Base-by-base conservation (phyloP, 1,284 basidiomycete genomes). In the Malassezia vespertilionis region DNA sequence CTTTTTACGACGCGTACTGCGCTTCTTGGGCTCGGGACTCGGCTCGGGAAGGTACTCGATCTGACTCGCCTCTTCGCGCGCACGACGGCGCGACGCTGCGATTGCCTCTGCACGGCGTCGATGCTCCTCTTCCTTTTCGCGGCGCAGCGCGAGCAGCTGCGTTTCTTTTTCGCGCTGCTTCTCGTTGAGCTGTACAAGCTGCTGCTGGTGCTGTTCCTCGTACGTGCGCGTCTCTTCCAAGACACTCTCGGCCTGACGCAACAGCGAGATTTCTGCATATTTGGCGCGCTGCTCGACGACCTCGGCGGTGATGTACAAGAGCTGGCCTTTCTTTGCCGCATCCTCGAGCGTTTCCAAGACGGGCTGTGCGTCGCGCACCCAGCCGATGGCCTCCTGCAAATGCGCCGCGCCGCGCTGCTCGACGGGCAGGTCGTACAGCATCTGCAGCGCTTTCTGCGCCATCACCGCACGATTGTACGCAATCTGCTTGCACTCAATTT, bases 391-490 rank as follows among this genome's bases (percentile, higher is more conserved):
- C 9, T 56, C 46, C 11, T 51, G 33, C 15, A 69, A 50, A 38
- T 60, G 57, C 33, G 42, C 35, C 5, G 55, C 40, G 12, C 44
- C 44, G 36, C 58, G 56, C 44, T 57, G 56, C 36, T 60, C 60
- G 40, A 54, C 45, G 21, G 52, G 57, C 33, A 58, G 36, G 12
- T 68, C 63, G 31, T 63, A 64, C 23, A 70, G 56, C 60, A 70
- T 59, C 56, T 66, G 61, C 26, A 70, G 38, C 12, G 55, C 53
- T 31, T 67, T 65, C 17, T 70, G 67, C 32, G 59, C 50, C 18
- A 60, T 68, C 33, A 70, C 65, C 1, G 65, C 67, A 35, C 41
- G 50, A 40, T 70, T 70, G 59, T 66, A 70, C 40, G 57, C 50
- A 38, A 61, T 51, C 50, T 60, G 65, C 20, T 57, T 58, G 11